phyloP scores from a whole-genome alignment of 2,329 filamentous ascomycete genomes.

The Calycina herbarum region DNA sequence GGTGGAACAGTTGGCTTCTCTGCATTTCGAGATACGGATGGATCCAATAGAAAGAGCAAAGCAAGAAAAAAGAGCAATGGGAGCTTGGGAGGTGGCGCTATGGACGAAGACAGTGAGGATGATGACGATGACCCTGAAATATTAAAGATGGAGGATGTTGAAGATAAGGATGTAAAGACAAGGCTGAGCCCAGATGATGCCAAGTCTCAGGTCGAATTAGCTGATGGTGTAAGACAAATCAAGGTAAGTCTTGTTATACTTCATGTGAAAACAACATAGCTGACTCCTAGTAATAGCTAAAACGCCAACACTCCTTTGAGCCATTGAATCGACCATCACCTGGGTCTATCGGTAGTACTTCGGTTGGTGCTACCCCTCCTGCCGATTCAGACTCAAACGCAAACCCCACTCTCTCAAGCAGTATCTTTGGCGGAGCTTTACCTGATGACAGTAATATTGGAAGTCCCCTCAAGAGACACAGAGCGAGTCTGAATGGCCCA shows the following conservation, averaged over 20 bases:
- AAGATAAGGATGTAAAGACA: constrained; percentile 60
- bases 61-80: constrained; percentile 64
- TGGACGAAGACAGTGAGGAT: constrained; percentile 71
- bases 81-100: constrained; percentile 49
- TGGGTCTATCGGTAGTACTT: constrained; percentile 46
- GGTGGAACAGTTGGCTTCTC: constrained; percentile 89
- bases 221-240: constrained; percentile 79
- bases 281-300: constrained; percentile 58
- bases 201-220: constrained; percentile 70
- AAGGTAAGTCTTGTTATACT: constrained; percentile 55
- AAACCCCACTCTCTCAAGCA: constrained; percentile 33
- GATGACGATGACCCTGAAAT: constrained; percentile 69
- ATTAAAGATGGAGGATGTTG: constrained; percentile 65
- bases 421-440: constrained; percentile 45
- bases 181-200: constrained; percentile 70
- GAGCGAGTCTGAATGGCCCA: constrained; percentile 58
- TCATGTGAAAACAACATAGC: constrained; percentile 8
- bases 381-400: constrained; percentile 39
- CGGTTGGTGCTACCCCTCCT: constrained; percentile 44
- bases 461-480: constrained; percentile 75
- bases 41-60: constrained; percentile 58
- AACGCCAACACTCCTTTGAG: constrained; percentile 76
- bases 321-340: constrained; percentile 55
- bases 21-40: constrained; percentile 74
- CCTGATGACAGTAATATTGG: constrained; percentile 55